Conservation (phyloP, 2,329 filamentous ascomycete genomes). For the Phyllosticta citribraziliensis region DNA sequence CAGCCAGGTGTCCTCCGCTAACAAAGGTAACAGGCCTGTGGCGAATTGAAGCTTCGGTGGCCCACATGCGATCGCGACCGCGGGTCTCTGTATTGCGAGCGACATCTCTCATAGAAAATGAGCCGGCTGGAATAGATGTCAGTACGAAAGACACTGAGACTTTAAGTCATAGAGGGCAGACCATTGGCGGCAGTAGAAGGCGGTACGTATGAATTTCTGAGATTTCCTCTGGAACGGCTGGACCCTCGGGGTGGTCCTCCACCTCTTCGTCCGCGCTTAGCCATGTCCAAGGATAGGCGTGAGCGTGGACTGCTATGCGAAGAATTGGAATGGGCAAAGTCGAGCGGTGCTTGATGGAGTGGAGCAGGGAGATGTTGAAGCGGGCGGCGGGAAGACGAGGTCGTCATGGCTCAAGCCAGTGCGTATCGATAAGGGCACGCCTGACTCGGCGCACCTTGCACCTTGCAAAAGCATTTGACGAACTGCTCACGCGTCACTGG, state of each 20-base stretch:
- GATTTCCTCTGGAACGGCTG: neutral
- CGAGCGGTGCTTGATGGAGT: neutral
- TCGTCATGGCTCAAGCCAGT: neutral
- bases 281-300: neutral
- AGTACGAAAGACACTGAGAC: neutral
- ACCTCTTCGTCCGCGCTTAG: constrained; percentile 1
- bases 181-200: neutral
- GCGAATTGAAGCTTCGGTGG: constrained; percentile 42
- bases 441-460: neutral
- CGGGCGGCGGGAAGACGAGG: neutral
- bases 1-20: constrained; percentile 42
- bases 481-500: neutral
- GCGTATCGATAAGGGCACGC: neutral
- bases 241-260: neutral
- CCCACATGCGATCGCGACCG: constrained; percentile 35
- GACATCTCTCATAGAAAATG: constrained; percentile 46
- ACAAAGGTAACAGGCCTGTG: constrained; percentile 50
- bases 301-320: neutral
- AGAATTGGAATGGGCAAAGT: neutral
- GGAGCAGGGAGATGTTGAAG: neutral
- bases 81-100: constrained; percentile 48
- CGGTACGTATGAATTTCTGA: neutral
- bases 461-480: neutral
- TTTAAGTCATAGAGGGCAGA: neutral
- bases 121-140: neutral